Percentiles rank a stretch among this genome's conserved stretches.
phyloP scores from a whole-genome alignment of 2,329 filamentous ascomycete species.

The Calonectria leucothoes region DNA sequence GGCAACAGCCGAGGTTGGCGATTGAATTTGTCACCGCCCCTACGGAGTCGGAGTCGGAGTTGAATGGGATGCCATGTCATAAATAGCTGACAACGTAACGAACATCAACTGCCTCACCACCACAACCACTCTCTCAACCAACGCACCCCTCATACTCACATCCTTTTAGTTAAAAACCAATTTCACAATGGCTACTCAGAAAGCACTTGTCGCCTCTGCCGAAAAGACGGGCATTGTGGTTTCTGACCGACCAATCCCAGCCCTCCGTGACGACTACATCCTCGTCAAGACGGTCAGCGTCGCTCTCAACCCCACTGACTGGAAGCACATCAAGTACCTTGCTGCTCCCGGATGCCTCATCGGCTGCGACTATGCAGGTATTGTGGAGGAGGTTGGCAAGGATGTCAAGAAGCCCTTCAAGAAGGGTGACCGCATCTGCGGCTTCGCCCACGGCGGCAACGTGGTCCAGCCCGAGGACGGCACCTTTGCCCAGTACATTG shows the following conservation, averaged over 20 bases:
- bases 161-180: neutral
- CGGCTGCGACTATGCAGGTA: conserved; percentile 61
- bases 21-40: neutral
- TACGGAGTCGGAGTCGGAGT: neutral
- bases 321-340: conserved; percentile 43
- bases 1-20: neutral
- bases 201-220: neutral
- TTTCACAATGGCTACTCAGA: neutral
- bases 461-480: conserved; percentile 44
- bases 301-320: conserved; percentile 49
- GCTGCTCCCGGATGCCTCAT: conserved; percentile 30
- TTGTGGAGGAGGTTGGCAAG: conserved; percentile 57
- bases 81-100: neutral
- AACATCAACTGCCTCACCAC: neutral
- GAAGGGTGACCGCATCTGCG: conserved; percentile 59
- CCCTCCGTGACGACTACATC: conserved; percentile 36
- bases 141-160: neutral
- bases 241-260: conserved; percentile 7
- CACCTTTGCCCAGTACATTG: conserved; percentile 53
- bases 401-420: conserved; percentile 52
- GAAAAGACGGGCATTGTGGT: neutral
- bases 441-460: conserved; percentile 22
- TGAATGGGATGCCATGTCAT: neutral
- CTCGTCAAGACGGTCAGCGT: conserved; percentile 48
- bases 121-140: neutral